Evolutionary conservation across 116 monocot genomes (phyloP).

Genomic region (Iris pallida): DNA sequence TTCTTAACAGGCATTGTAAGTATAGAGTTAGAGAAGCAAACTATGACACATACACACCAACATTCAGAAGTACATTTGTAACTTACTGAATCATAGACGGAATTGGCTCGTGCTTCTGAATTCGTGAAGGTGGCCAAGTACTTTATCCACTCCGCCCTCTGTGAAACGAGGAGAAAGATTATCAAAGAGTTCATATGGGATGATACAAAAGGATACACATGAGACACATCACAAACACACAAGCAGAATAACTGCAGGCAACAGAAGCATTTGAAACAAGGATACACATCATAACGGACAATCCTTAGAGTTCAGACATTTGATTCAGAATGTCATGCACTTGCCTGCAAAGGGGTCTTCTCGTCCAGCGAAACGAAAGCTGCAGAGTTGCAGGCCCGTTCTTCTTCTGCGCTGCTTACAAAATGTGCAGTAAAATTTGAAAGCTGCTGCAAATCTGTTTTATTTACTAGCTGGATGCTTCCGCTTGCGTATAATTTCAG

Average conservation of each 20-base stretch:
- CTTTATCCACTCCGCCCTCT: constrained; percentile 99
- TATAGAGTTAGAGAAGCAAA: not conserved
- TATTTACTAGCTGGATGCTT: constrained; percentile 54
- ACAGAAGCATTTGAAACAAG: no score
- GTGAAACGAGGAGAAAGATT: constrained; percentile 10
- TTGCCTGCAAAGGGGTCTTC: constrained; percentile 63
- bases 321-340: not conserved
- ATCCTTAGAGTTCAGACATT: no score
- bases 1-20: no score
- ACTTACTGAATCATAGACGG: constrained; percentile 77
- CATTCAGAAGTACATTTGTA: not conserved
- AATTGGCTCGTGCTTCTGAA: constrained; percentile 80
- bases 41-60: not conserved
- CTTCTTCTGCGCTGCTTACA: constrained; percentile 43
- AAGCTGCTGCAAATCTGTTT: constrained; percentile 49
- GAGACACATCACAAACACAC: not conserved
- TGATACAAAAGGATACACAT: not conserved
- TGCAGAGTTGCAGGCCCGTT: constrained; percentile 65
- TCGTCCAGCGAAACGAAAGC: constrained; percentile 71
- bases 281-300: no score
- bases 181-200: not conserved
- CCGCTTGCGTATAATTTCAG: constrained; percentile 56
- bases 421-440: constrained; percentile 66
- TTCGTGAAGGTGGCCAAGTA: constrained; percentile 85
- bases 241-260: not conserved